Conservation (phyloP, 192 early-diverging fungal species). For the Pilaira anomala region DNA sequence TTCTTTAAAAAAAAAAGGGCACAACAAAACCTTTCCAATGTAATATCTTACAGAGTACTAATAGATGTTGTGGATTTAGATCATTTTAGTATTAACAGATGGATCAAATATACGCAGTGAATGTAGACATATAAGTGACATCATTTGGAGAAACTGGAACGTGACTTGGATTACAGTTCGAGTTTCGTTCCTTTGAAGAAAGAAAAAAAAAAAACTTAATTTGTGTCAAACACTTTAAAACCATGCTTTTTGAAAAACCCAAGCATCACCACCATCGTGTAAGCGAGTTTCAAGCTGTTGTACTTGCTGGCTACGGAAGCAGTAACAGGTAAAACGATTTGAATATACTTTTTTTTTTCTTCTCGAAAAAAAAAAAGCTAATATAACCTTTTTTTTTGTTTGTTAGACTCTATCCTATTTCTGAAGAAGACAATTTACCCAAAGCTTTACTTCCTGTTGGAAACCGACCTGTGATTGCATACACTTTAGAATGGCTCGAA, state of each 20-base stretch:
- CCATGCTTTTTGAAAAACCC: conserved; percentile 32
- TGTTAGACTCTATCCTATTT: conserved; percentile 68
- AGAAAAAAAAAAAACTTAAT: no score
- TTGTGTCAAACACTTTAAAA: background rate
- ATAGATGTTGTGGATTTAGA: no score
- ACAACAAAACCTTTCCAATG: no score
- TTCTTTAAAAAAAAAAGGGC: no score
- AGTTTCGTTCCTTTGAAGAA: no score
- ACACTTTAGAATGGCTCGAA: conserved; percentile 93
- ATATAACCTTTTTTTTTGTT: background rate
- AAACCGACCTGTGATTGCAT: conserved; percentile 93
- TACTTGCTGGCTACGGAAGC: conserved; percentile 62
- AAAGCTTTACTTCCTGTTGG: conserved; percentile 94
- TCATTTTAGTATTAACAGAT: no score
- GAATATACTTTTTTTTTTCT: background rate
- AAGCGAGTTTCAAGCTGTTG: conserved; percentile 66
- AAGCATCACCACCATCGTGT: conserved; percentile 36
- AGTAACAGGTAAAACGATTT: conserved; percentile 46
- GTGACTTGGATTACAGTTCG: no score
- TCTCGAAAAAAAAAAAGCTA: background rate
- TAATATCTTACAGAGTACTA: no score
- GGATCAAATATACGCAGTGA: no score
- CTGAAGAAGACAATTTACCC: conserved; percentile 78
- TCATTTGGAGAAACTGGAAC: no score
- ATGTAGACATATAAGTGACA: no score